Evolutionary conservation across 768 basidiomycete genomes (phyloP).

Genomic region (Hericium alpestre): DNA sequence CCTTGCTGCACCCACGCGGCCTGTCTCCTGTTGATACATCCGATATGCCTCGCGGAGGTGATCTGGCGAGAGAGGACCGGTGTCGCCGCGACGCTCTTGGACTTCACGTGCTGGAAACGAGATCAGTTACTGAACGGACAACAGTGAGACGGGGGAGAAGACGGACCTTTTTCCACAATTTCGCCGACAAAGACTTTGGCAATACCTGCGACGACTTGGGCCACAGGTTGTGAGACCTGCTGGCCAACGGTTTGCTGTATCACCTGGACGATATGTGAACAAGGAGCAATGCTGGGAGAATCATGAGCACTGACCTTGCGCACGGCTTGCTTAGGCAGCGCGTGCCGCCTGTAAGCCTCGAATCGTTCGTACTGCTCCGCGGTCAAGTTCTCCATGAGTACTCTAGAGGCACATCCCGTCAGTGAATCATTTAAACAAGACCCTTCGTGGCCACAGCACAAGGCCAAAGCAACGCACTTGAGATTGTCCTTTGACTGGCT

Average conservation of each 20-base stretch:
- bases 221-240: conserved; percentile 78
- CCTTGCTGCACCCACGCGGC: conserved; percentile 68
- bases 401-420: conserved; percentile 30
- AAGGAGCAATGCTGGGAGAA: neutral
- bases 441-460: neutral
- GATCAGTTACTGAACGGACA: neutral
- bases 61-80: conserved; percentile 76
- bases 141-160: neutral
- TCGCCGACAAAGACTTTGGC: conserved; percentile 90
- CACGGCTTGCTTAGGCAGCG: conserved; percentile 73
- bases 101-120: conserved; percentile 54
- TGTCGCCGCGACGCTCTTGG: conserved; percentile 60
- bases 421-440: neutral
- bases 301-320: conserved; percentile 43
- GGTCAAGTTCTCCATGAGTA: conserved; percentile 82
- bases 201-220: conserved; percentile 84
- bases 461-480: conserved; percentile 37
- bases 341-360: conserved; percentile 78
- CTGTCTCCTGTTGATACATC: conserved; percentile 71
- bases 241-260: conserved; percentile 75
- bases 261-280: conserved; percentile 34
- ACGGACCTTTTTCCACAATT: conserved; percentile 76
- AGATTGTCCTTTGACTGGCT: conserved; percentile 83
- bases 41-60: conserved; percentile 86
- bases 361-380: conserved; percentile 80